Conservation (phyloP, 257 asterid genomes). For the Solanum arcanum region DNA sequence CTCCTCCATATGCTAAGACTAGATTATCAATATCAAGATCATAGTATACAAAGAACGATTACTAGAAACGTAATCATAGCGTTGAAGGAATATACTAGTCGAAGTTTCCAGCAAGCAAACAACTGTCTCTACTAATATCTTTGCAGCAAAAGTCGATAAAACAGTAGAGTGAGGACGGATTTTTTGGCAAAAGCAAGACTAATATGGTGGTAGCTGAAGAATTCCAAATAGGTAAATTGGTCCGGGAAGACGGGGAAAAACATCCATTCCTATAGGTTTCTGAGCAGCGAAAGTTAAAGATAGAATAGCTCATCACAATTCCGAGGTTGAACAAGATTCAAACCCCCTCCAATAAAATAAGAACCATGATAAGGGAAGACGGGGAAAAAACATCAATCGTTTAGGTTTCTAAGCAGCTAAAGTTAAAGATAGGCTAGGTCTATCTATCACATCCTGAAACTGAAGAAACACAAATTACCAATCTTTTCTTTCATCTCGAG, state of each 20-base stretch:
- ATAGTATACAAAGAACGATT: neutral
- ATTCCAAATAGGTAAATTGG: neutral
- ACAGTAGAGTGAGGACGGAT: no score
- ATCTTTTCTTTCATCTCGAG: neutral
- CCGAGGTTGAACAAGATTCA: neutral
- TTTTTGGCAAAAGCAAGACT: no score
- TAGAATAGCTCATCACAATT: neutral
- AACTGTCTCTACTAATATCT: neutral
- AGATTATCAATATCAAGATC: neutral
- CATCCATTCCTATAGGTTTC: neutral
- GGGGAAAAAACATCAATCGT: neutral
- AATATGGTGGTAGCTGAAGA: neutral
- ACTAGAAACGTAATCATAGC: neutral
- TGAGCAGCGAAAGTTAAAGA: neutral
- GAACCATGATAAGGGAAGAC: neutral
- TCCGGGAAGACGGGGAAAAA: neutral
- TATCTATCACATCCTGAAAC: neutral
- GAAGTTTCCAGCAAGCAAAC: neutral
- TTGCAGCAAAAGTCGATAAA: neutral
- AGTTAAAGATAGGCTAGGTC: neutral
- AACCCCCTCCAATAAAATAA: neutral
- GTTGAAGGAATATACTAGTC: neutral
- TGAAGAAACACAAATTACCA: neutral
- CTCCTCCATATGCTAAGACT: neutral
- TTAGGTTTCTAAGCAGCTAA: neutral